phyloP scores from a whole-genome alignment of 2,329 filamentous ascomycete genomes.

The Fusarium sp. region DNA sequence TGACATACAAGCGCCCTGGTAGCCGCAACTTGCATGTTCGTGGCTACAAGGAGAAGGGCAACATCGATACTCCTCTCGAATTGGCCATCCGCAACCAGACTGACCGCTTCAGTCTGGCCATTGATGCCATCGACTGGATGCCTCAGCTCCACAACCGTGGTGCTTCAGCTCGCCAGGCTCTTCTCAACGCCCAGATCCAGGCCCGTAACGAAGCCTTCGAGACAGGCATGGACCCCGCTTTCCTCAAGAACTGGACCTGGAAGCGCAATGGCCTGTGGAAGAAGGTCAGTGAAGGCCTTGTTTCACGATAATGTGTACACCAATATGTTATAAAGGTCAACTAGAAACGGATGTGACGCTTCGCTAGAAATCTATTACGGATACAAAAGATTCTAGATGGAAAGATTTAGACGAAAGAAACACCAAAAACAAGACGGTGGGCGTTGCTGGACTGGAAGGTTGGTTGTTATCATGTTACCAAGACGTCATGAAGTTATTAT shows the following conservation, averaged over 20 bases:
- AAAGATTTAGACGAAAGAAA: constrained; percentile 29
- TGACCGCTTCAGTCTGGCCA: constrained; percentile 80
- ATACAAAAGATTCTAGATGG: constrained; percentile 22
- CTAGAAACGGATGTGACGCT: constrained; percentile 1
- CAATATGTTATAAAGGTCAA: constrained; percentile 1
- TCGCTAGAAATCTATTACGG: constrained; percentile 1
- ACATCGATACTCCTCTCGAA: constrained; percentile 84
- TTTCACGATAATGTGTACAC: constrained; percentile 38
- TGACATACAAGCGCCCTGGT: constrained; percentile 80
- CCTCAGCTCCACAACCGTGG: constrained; percentile 71
- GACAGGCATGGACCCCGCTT: constrained; percentile 74
- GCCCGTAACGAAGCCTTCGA: constrained; percentile 75
- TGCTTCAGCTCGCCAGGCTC: constrained; percentile 68
- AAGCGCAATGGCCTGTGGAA: constrained; percentile 58
- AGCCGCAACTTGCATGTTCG: constrained; percentile 76
- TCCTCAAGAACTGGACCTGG: constrained; percentile 75
- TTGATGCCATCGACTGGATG: constrained; percentile 79
- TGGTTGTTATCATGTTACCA: constrained; percentile 22
- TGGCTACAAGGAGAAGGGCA: constrained; percentile 85
- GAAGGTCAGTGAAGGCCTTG: constrained; percentile 43
- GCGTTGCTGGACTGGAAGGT: constrained; percentile 36
- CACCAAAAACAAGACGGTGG: constrained; percentile 26
- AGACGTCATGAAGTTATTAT: constrained; percentile 27
- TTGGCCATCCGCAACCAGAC: constrained; percentile 81
- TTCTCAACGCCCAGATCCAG: constrained; percentile 72